Evolutionary conservation across 208 protist species (phyloP), one percentile per base, ranked within the genome.

Genomic region (Trypanosoma scelopori): DNA sequence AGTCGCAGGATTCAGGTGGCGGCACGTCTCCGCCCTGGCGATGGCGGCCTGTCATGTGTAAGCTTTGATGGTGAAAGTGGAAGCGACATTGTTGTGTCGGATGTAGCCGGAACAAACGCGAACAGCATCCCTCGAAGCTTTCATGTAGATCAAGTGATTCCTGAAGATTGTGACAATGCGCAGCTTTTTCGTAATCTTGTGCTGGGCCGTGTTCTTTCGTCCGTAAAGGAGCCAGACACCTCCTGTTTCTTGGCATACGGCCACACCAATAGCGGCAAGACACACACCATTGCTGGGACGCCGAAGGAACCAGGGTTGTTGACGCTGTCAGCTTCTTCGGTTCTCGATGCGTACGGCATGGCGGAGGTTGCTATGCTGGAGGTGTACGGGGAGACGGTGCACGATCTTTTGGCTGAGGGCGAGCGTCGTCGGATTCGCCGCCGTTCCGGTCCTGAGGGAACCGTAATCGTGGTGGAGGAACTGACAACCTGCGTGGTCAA

Each of bases 241-340:
- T 79, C 92, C 1, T 96, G 91, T 73, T 85, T 96, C 55, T 53
- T 96, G 5, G 87, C 87, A 5, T 96, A 96, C 59, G 91, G 91
- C 15, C 91, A 96, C 76, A 96, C 87, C 13, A 85, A 73, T 69
- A 96, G 91, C 56, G 91, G 91, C 35, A 96, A 96, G 65, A 96
- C 91, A 9, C 85, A 93, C 67, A 81, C 84, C n/a, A 93, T 96
- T 62, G 81, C 79, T 32, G 87, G 87, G 25, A 76, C 57, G 60
- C 76, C 77, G 15, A 37, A 27, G n/a, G 90, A 96, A 57, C 62
- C 80, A 1, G 90, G 90, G 7, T 52, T 96, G 0, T 74, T 96
- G 25, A 77, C 85, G 20, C 73, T 89, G 5, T 82, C 80, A 35
- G 82, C 89, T 42, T 69, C 78, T 69, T 76, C 87, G 62, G 78